Evolutionary conservation across 148 eudicot genomes (phyloP), one percentile per base, ranked within the genome.

Genomic region (Amaranthus palmeri): DNA sequence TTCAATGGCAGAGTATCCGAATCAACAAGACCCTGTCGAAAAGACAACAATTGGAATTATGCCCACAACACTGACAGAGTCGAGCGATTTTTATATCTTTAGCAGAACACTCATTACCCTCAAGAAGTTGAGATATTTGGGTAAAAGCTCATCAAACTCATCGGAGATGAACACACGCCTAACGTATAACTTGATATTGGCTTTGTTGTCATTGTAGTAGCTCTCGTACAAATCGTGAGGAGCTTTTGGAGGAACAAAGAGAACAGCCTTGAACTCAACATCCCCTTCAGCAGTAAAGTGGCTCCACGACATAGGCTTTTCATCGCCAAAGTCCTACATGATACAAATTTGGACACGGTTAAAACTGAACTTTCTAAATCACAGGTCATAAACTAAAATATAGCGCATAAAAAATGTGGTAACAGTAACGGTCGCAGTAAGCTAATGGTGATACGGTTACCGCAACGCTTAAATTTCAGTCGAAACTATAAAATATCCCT

Each of bases 221-320:
- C 97, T 91, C 86, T 95, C 98, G 63, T 91, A 95, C 79, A 95
- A 77, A 86, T 95, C 99, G 49, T 86, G 87, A 80, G 99, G 99
- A 78, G 99, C 99, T 79, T 86, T 92, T 3, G 97, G 93, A 77
- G 99, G 99, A 56, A 95, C 93, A 82, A 84, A 95, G 53, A 95
- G 82, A 66, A 95, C 93, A 72, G 99, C 96, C 85, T 92, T 95
- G 82, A 95, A 95, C 81, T 95, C 99, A 60, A 95, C 99, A 86
- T 95, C 99, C 66, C 97, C 99, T 87, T 95, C 99, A 68, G 99
- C 99, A 25, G 58, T 88, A 53, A 95, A 95, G 83, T 95, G 99
- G 81, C 96, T 95, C 99, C 99, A 92, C 25, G 96, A 69, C 72
- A 95, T 60, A 25, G 99, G 99, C 81, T 95, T 95, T 69, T 95